Conservation (phyloP, 345 rosid species). For the Turritis glabra region DNA sequence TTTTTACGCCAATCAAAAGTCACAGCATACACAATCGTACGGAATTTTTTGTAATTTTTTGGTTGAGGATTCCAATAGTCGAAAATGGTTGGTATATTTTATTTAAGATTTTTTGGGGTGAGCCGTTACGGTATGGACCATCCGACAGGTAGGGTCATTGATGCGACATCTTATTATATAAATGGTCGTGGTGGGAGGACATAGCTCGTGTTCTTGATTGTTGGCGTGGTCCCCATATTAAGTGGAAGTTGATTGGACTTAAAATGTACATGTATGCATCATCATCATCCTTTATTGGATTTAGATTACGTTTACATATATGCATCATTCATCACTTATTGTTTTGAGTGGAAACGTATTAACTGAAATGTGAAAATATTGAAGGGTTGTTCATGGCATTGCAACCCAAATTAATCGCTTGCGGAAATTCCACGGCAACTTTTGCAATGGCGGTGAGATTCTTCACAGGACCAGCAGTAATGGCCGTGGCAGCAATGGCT, state of each 20-base stretch:
- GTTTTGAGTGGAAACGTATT: background rate
- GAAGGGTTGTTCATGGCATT: conserved; percentile 96
- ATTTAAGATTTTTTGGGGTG: background rate
- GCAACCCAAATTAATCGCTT: conserved; percentile 90
- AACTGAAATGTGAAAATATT: background rate
- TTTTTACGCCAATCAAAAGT: background rate
- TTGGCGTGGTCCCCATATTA: conserved; percentile 35
- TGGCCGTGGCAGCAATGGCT: conserved; percentile 85
- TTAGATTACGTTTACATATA: conserved; percentile 1
- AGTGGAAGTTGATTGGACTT: conserved; percentile 38
- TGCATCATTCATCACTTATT: conserved; percentile 7
- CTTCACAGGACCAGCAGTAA: conserved; percentile 81
- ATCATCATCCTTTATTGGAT: conserved; percentile 12
- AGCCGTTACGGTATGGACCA: conserved; percentile 22
- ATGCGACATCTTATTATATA: conserved; percentile 24
- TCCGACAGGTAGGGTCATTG: conserved; percentile 36
- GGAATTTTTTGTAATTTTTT: conserved; percentile 11
- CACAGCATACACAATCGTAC: conserved; percentile 13
- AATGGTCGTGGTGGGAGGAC: conserved; percentile 23
- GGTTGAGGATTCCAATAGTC: conserved; percentile 1
- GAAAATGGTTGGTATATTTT: background rate
- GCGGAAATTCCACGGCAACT: conserved; percentile 75
- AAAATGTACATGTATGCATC: conserved; percentile 12
- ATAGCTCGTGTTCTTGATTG: conserved; percentile 40
- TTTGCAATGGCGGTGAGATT: conserved; percentile 88